phyloP scores from a whole-genome alignment of 169 alveolate species.

The Amoebophrya sp. region DNA sequence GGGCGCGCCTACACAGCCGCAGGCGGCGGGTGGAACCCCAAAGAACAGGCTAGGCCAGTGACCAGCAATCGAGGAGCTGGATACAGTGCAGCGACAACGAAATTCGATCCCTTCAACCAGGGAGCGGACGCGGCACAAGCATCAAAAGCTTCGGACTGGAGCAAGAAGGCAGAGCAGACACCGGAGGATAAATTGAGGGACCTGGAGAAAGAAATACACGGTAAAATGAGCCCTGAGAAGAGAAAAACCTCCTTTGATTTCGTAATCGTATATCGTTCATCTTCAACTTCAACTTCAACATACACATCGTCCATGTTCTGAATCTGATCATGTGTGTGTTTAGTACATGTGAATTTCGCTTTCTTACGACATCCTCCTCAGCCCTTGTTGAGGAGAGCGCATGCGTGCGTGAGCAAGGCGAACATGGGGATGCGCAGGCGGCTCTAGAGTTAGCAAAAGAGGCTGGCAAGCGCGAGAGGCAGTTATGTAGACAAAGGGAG shows the following conservation, averaged over 20 bases:
- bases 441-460: constrained; percentile 44
- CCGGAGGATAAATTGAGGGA: constrained; percentile 42
- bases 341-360: background rate
- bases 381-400: background rate
- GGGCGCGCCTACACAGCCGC: background rate
- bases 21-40: background rate
- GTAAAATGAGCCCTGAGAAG: background rate
- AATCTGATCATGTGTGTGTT: constrained; percentile 39
- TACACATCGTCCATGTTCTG: constrained; percentile 39
- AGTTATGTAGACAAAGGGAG: background rate
- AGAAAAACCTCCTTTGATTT: background rate
- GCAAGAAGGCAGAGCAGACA: background rate
- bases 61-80: background rate
- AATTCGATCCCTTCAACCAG: background rate
- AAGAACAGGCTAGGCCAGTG: background rate
- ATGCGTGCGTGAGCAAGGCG: background rate
- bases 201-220: constrained; percentile 39
- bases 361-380: background rate
- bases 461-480: constrained; percentile 42
- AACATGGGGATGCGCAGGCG: constrained; percentile 34
- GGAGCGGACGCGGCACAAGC: background rate
- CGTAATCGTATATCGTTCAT: background rate
- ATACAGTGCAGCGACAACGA: background rate
- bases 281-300: background rate
- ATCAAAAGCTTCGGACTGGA: background rate